Conservation (phyloP, 352 stramenopile genomes). For the Pythium pyrilobum region DNA sequence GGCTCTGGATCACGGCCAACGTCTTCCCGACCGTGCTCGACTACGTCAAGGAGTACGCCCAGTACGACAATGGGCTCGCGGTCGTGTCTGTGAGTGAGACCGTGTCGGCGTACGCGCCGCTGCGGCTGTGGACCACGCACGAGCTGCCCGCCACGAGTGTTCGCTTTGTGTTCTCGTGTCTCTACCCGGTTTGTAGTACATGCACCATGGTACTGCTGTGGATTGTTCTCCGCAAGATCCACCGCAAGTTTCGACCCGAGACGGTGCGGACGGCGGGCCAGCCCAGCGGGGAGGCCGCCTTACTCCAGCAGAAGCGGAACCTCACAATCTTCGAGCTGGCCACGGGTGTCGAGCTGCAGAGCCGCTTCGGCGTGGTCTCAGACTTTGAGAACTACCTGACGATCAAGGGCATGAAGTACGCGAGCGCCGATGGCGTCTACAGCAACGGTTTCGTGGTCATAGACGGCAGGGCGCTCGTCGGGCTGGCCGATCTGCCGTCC, state of each 20-base stretch:
- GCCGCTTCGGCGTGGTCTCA: constrained; percentile 19
- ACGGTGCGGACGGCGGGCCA: neutral
- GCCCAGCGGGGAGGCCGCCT: neutral
- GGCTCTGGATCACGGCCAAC: neutral
- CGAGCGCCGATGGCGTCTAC: constrained; percentile 43
- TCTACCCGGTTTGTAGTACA: neutral
- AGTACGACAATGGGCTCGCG: neutral
- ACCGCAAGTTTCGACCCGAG: neutral
- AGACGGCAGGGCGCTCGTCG: constrained; percentile 47
- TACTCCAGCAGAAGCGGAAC: neutral
- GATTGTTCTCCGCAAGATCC: neutral
- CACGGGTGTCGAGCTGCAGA: constrained; percentile 7
- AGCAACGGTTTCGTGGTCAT: constrained; percentile 53
- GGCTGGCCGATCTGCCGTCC: constrained; percentile 30
- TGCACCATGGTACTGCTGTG: neutral
- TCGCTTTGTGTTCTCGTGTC: too few relatives aligned
- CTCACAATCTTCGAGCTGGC: constrained; percentile 12
- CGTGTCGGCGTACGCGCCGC: neutral
- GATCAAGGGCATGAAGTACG: constrained; percentile 29
- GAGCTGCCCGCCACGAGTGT: neutral
- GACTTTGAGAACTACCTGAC: constrained; percentile 41
- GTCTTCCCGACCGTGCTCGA: neutral
- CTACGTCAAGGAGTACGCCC: constrained; percentile 20
- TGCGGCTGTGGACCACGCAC: constrained; percentile 20
- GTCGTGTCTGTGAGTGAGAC: neutral